Conservation (phyloP, 2,329 filamentous ascomycete species). For the Penicillium sp. region DNA sequence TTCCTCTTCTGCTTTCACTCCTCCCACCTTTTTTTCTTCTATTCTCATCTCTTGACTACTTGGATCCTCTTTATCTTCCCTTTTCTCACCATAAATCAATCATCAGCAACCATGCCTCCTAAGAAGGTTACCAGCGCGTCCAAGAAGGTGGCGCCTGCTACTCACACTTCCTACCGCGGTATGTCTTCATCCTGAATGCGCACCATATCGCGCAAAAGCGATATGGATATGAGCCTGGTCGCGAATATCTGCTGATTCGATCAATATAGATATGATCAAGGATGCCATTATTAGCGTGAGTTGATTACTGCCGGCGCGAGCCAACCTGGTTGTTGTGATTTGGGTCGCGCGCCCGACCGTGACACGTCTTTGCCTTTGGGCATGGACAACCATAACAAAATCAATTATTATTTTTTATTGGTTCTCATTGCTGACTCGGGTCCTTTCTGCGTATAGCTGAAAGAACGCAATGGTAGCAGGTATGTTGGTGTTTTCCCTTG, state of each 20-base stretch:
- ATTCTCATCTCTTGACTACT: not conserved
- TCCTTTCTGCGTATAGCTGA: slow-evolving; percentile 54
- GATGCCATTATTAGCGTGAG: slow-evolving; percentile 69
- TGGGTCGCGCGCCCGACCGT: slow-evolving; percentile 40
- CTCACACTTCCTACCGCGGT: slow-evolving; percentile 68
- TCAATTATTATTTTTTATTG: slow-evolving; percentile 21
- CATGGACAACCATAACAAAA: slow-evolving; percentile 26
- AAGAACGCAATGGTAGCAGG: slow-evolving; percentile 69
- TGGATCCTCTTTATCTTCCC: slow-evolving; percentile 12
- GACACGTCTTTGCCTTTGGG: slow-evolving; percentile 31
- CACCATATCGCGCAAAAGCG: slow-evolving; percentile 46
- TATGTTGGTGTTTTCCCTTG: slow-evolving; percentile 46
- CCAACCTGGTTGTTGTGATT: slow-evolving; percentile 36
- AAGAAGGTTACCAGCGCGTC: slow-evolving; percentile 59
- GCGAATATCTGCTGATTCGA: slow-evolving; percentile 54
- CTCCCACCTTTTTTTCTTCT: not conserved
- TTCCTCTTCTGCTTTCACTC: slow-evolving; percentile 17
- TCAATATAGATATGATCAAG: slow-evolving; percentile 66
- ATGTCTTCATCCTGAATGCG: slow-evolving; percentile 46
- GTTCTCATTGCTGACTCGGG: slow-evolving; percentile 47
- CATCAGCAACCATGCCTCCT: slow-evolving; percentile 56
- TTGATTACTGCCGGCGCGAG: slow-evolving; percentile 52
- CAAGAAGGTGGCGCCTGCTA: slow-evolving; percentile 58
- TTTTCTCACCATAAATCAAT: slow-evolving; percentile 10
- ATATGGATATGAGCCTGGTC: slow-evolving; percentile 45